phyloP scores from a whole-genome alignment of 1,284 basidiomycete genomes.

The Gomphus sp. region DNA sequence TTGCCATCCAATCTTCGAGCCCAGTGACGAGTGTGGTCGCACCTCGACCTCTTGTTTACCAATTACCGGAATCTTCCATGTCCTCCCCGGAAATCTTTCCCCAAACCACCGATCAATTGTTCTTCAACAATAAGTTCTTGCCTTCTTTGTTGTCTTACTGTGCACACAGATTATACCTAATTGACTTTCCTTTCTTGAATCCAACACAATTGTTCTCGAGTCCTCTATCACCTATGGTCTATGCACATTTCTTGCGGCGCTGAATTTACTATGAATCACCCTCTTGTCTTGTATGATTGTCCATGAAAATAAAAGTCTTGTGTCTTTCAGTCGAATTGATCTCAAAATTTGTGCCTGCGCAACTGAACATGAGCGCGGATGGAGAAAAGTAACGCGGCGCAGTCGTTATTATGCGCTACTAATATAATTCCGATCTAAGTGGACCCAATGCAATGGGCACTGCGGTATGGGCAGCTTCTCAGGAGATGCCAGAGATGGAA shows the following conservation, averaged over 20 bases:
- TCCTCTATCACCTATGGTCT: neutral
- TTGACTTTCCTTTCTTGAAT: neutral
- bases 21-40: slow-evolving; percentile 11
- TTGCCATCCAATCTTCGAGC: slow-evolving; percentile 4
- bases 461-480: too few relatives aligned
- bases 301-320: neutral
- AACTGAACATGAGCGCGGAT: neutral
- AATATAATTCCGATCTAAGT: too few relatives aligned
- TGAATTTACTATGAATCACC: neutral
- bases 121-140: neutral
- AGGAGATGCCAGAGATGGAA: too few relatives aligned
- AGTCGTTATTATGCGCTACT: too few relatives aligned
- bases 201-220: neutral
- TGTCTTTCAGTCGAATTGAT: neutral
- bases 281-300: neutral
- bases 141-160: neutral
- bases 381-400: too few relatives aligned
- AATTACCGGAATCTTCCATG: neutral
- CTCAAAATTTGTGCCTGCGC: neutral
- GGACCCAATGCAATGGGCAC: too few relatives aligned
- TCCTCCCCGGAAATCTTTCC: neutral
- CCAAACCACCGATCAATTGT: neutral
- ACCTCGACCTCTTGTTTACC: neutral
- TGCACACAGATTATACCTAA: neutral
- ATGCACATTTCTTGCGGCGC: neutral